Conservation (phyloP, 2,329 filamentous ascomycete genomes). For the Pyricularia pennisetigena region DNA sequence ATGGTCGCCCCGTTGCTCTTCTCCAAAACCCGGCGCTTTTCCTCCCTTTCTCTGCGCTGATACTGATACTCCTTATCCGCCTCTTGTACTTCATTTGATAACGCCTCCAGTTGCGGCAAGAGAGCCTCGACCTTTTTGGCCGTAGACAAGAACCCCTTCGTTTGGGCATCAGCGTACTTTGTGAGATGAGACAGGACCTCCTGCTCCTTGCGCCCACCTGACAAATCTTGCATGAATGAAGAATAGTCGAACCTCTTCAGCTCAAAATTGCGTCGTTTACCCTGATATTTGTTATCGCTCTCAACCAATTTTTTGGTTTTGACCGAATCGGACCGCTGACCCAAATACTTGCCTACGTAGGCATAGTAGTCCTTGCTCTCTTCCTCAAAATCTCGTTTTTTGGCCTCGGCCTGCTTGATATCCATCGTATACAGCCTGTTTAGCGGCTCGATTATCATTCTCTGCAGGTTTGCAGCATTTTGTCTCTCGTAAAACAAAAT, state of each 20-base stretch:
- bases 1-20: constrained; percentile 70
- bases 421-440: constrained; percentile 87
- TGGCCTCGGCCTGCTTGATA: constrained; percentile 94
- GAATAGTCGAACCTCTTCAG: constrained; percentile 98
- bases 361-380: constrained; percentile 98
- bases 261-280: constrained; percentile 88
- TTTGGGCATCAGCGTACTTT: constrained; percentile 85
- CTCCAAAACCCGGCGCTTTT: constrained; percentile 82
- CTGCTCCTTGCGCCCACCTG: constrained; percentile 96
- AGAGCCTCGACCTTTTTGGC: constrained; percentile 82
- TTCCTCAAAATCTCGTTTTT: constrained; percentile 96
- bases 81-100: constrained; percentile 80
- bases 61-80: constrained; percentile 97
- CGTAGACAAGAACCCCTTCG: constrained; percentile 69
- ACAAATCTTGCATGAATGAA: constrained; percentile 98
- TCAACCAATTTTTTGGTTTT: constrained; percentile 96
- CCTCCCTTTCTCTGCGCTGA: constrained; percentile 87
- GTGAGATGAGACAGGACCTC: constrained; percentile 92
- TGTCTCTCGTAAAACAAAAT: constrained; percentile 80
- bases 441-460: constrained; percentile 89
- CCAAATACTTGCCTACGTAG: constrained; percentile 91
- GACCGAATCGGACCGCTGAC: constrained; percentile 86
- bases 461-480: constrained; percentile 78
- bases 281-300: constrained; percentile 93
- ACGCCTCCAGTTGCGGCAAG: constrained; percentile 79